These are phyloP conservation scores for Rhizophagus prolifer DNA, from an alignment of 192 early-diverging fungal genomes.

Conservation along the genomic window DNA sequence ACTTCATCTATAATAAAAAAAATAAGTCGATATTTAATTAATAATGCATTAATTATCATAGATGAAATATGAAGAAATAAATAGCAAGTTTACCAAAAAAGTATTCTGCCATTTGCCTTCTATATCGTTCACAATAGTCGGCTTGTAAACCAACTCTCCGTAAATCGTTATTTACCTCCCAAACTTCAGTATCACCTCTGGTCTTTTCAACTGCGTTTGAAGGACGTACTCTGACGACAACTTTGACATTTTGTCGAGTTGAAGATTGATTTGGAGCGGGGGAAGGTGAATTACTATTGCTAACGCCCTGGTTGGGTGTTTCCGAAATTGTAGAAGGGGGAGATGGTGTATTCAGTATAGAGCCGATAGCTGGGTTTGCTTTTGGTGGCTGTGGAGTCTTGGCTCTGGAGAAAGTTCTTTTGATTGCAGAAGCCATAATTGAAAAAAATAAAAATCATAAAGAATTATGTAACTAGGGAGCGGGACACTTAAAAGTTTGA, in stretches of 20 bases:
- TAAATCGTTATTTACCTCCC: conserved; percentile 37
- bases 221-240: conserved; percentile 73
- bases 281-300: not conserved
- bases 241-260: conserved; percentile 55
- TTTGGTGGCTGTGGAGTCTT: conserved; percentile 2
- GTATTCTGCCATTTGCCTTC: conserved; percentile 39
- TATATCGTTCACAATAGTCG: conserved; percentile 33
- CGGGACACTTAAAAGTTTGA: not conserved
- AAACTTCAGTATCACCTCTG: conserved; percentile 46
- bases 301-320: not conserved
- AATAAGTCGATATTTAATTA: not conserved
- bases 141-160: conserved; percentile 33
- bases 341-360: not conserved
- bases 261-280: not conserved
- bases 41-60: not conserved
- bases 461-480: not conserved
- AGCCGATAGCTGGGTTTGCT: not conserved
- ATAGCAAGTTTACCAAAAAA: conserved; percentile 33
- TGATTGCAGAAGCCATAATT: not conserved
- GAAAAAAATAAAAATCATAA: not conserved
- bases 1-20: conserved; percentile 33
- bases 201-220: conserved; percentile 59
- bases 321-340: not conserved
- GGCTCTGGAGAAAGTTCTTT: not conserved
- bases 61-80: not conserved